phyloP scores from a whole-genome alignment of 2,329 filamentous ascomycete genomes.

The Fusarium transvaalense region DNA sequence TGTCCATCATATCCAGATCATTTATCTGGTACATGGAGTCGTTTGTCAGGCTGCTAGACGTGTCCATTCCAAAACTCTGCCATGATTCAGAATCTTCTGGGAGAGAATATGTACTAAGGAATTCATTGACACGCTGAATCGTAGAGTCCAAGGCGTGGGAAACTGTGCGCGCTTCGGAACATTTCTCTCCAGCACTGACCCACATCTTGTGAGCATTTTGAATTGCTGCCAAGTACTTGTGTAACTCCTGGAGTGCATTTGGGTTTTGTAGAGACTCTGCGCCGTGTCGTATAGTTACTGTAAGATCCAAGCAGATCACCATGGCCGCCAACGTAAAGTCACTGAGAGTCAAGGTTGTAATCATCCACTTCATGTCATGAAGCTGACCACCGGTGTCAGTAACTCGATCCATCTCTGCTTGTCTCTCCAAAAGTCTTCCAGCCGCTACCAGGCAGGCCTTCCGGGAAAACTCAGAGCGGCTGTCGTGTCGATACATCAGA shows the following conservation, averaged over 20 bases:
- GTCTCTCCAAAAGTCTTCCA: conserved; percentile 43
- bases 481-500: conserved; percentile 37
- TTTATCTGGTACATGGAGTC: conserved; percentile 5
- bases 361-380: conserved; percentile 59
- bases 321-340: conserved; percentile 66
- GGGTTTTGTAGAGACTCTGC: not conserved
- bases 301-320: conserved; percentile 60
- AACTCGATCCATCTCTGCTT: conserved; percentile 51
- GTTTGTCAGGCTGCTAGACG: accelerated
- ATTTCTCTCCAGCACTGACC: not conserved
- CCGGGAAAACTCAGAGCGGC: conserved; percentile 33
- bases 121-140: conserved; percentile 21
- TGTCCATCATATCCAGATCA: conserved; percentile 22
- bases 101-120: not conserved
- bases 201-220: conserved; percentile 43
- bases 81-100: accelerated
- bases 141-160: conserved; percentile 40
- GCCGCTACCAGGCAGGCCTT: conserved; percentile 48
- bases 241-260: not conserved
- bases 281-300: conserved; percentile 34
- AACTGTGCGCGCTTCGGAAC: conserved; percentile 40
- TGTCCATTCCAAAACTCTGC: no score
- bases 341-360: conserved; percentile 59
- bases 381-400: conserved; percentile 59
- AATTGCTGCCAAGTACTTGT: conserved; percentile 22